phyloP scores from a whole-genome alignment of 2,329 filamentous ascomycete species.

The Botrytis tulipae region DNA sequence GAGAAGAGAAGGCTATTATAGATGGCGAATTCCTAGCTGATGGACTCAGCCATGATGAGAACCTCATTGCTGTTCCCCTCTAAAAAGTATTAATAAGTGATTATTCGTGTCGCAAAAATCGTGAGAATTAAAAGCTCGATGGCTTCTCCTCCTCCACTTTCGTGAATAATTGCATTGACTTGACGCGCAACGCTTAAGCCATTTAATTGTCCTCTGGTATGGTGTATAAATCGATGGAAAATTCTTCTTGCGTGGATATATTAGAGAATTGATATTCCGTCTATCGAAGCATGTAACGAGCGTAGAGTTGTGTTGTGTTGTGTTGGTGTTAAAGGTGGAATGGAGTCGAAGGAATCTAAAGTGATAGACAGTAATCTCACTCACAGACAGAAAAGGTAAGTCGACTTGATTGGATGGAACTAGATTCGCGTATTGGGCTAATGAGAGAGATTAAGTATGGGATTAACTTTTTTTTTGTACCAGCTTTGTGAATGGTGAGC shows the following conservation, averaged over 20 bases:
- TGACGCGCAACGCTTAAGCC: constrained; percentile 15
- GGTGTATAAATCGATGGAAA: neutral
- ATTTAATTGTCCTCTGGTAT: constrained; percentile 20
- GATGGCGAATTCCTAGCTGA: constrained; percentile 31
- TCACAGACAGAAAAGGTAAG: constrained; percentile 6
- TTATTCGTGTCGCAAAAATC: constrained; percentile 21
- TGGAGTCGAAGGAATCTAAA: constrained; percentile 7
- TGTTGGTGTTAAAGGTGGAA: constrained; percentile 9
- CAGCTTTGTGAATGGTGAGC: neutral
- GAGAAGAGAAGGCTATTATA: constrained; percentile 45
- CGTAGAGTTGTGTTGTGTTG: constrained; percentile 10
- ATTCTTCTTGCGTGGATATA: neutral
- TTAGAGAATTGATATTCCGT: neutral
- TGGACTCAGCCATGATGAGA: constrained; percentile 37
- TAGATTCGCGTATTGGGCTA: constrained; percentile 12
- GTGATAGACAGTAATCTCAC: constrained; percentile 10
- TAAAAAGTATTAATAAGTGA: constrained; percentile 23
- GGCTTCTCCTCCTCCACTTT: constrained; percentile 25
- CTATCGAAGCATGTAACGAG: constrained; percentile 11
- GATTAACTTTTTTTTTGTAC: constrained; percentile 8
- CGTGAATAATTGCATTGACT: constrained; percentile 20
- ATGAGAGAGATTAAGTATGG: constrained; percentile 7
- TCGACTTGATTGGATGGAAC: neutral
- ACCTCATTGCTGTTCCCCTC: constrained; percentile 35
- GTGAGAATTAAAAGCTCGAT: constrained; percentile 25